phyloP scores from a whole-genome alignment of 106 monocot species.

The Ottelia alismoides region DNA sequence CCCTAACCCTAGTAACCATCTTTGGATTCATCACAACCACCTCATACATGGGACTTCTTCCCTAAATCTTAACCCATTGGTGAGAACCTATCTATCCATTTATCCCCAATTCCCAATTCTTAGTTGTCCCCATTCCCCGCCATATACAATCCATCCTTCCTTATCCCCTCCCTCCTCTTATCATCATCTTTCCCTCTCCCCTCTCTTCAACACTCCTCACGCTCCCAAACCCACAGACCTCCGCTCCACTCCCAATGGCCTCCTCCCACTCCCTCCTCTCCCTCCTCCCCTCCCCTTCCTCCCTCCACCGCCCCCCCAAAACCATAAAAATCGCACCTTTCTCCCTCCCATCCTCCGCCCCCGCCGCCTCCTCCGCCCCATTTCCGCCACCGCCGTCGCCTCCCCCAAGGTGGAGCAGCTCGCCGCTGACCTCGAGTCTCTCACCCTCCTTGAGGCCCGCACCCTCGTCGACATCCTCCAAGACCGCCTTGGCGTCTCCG shows the following conservation, averaged over 20 bases:
- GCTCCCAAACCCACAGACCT: background rate
- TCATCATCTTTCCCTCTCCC: background rate
- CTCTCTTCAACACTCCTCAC: background rate
- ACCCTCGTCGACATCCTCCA: conserved; percentile 13
- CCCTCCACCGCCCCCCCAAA: background rate
- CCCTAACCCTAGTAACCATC: too few relatives aligned
- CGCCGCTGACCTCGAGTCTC: conserved; percentile 8
- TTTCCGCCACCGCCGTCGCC: conserved; percentile 5
- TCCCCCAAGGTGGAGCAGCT: conserved; percentile 15
- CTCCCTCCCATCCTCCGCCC: conserved; percentile 1
- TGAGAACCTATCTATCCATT: too few relatives aligned
- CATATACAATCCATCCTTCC: background rate
- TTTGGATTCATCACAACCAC: too few relatives aligned
- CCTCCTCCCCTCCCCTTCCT: background rate
- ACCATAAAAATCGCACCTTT: conserved; percentile 5
- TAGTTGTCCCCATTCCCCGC: background rate
- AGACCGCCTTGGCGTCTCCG: conserved; percentile 13
- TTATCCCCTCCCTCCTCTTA: background rate
- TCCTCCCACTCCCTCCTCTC: conserved; percentile 12
- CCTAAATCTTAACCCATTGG: too few relatives aligned
- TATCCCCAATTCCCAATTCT: too few relatives aligned
- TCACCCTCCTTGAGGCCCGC: conserved; percentile 18
- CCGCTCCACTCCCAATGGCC: background rate
- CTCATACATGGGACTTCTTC: too few relatives aligned
- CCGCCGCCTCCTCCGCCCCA: background rate